Evolutionary conservation across 768 basidiomycete genomes (phyloP), one percentile per base, ranked within the genome.

Genomic region (Mycena floridula): DNA sequence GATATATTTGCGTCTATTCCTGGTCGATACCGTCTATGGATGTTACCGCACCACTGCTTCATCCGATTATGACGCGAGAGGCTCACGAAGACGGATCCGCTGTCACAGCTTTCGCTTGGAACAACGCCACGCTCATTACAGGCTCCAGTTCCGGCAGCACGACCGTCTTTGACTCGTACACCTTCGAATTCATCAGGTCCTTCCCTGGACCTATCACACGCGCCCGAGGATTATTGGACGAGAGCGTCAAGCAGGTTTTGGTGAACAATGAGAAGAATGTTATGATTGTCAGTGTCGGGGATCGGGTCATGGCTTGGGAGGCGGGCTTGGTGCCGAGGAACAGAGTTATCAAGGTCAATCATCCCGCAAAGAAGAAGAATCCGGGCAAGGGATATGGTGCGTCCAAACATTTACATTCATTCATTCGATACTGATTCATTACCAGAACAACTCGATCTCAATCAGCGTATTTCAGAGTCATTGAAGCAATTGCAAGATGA

Each of bases 281-380:
- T 9, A 46, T 91, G 20, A 56, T 89, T 37, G 79, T 77, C 9
- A 67, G 68, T 25, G 72, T 83, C 3, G 86, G 80, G 7, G 77
- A 74, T 47, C 64, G 72, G 32, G 76, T 87, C 3, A 64, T 85
- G 58, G 72, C 81, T 1, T 91, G 86, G 84, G 76, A 72, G 51
- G 77, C 80, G 5, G 82, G 77, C 3, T 67, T 65, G 2, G 64
- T 70, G 9, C 54, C 60, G 0, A 59, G 54, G 11, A 21, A 51
- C 22, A 63, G 65, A 18, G 70, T 67, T 22, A 66, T 70, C 7
- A 62, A 61, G 37, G 59, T 58, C 44, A 47, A 59, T 21, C 54
- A 58, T 22, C 45, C 50, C 7, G 44, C 30, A 6, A 59, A 57
- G 15, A 63, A 61, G 55, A 75, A 67, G 56, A 60, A 61, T 51